A percentile compares a stretch with the other conserved stretches of the same genome.
Evolutionary conservation across 139 green algal species (phyloP).

Genomic region (Coccomyxa sp.): DNA sequence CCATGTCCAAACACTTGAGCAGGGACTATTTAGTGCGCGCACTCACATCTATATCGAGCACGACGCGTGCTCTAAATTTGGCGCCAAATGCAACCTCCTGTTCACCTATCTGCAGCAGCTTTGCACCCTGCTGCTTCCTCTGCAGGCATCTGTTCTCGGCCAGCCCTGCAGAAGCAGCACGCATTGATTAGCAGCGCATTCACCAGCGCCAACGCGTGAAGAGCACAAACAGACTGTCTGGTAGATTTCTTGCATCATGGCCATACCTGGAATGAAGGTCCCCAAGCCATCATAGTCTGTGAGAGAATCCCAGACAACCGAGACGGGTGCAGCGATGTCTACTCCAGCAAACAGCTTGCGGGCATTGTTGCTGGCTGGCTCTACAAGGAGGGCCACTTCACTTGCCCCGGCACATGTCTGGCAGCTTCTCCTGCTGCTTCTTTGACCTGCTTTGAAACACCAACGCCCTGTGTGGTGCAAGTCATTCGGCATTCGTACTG

Average conservation of each 20-base stretch:
- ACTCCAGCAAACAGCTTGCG: constrained; percentile 54
- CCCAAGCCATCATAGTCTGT: constrained; percentile 70
- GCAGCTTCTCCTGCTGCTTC: too few relatives aligned
- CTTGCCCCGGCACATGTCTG: too few relatives aligned
- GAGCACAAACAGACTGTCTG: too few relatives aligned
- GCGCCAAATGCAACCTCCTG: constrained; percentile 78
- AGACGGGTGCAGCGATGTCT: constrained; percentile 43
- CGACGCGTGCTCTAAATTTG: constrained; percentile 69
- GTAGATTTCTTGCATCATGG: too few relatives aligned
- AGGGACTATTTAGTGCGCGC: not conserved
- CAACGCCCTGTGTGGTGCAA: too few relatives aligned
- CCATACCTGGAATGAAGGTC: constrained; percentile 61
- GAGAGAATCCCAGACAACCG: constrained; percentile 54
- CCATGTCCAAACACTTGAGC: not conserved
- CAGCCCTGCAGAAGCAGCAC: constrained; percentile 34
- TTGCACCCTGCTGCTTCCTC: constrained; percentile 12
- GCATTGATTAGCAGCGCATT: too few relatives aligned
- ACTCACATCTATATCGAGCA: constrained; percentile 64
- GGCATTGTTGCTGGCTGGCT: constrained; percentile 46
- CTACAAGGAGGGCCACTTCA: constrained; percentile 27
- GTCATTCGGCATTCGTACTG: too few relatives aligned
- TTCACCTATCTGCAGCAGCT: constrained; percentile 61
- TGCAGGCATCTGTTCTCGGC: constrained; percentile 70
- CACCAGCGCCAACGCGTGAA: too few relatives aligned
- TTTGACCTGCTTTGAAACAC: too few relatives aligned